phyloP scores from a whole-genome alignment of 2,329 filamentous ascomycete genomes.

The Rutstroemia sp. region DNA sequence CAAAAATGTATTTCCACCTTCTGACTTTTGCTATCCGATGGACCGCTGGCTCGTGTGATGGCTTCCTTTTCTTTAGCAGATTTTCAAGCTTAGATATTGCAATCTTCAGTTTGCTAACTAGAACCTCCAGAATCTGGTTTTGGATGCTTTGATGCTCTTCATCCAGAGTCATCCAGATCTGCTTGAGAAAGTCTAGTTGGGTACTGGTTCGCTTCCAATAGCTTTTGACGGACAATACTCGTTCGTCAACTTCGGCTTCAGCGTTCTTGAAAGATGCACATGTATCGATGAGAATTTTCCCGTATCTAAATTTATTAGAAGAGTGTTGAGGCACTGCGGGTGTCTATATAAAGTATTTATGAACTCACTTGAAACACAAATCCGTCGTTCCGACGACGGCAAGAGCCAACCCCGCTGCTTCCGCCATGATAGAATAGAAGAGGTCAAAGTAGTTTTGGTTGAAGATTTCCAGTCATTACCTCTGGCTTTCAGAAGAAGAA shows the following conservation, averaged over 20 bases:
- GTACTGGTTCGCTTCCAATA: conserved; percentile 2
- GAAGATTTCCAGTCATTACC: neutral
- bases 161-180: conserved; percentile 8
- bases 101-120: neutral
- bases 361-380: neutral
- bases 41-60: too few species aligned
- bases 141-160: conserved; percentile 5
- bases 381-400: neutral
- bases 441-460: neutral
- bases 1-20: conserved; percentile 6
- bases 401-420: neutral
- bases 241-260: conserved; percentile 5
- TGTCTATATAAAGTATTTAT: neutral
- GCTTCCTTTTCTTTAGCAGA: neutral
- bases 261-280: conserved; percentile 3
- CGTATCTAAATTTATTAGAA: conserved; percentile 3
- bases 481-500: too few species aligned
- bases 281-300: conserved; percentile 2
- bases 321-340: neutral
- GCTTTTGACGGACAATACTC: conserved; percentile 2
- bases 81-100: neutral
- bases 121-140: neutral
- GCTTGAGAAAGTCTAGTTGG: conserved; percentile 6
- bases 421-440: neutral
- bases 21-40: neutral